A percentile compares a stretch with the other conserved stretches of the same genome.
These are phyloP conservation scores for Gracilaria caudata DNA, from an alignment of 23 red algal genomes.

Conservation along the genomic window DNA sequence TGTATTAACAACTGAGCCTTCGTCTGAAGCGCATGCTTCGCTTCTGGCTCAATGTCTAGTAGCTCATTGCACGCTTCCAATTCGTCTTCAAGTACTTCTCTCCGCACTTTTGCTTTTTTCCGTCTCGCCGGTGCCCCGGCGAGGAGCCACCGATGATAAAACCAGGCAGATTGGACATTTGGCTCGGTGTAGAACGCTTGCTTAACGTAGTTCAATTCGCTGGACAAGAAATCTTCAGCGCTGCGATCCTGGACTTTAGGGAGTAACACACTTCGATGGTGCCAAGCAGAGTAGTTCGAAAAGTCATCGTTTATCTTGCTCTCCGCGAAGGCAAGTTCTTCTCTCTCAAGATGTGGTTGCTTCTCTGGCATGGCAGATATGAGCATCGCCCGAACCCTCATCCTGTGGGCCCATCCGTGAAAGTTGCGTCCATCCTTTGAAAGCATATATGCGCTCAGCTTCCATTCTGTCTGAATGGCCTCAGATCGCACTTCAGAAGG, in stretches of 20 bases:
- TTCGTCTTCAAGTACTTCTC: constrained; percentile 32
- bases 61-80: constrained; percentile 57
- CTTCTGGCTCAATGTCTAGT: constrained; percentile 67
- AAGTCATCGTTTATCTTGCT: constrained; percentile 88
- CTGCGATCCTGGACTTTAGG: constrained; percentile 7
- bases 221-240: constrained; percentile 30
- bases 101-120: constrained; percentile 23
- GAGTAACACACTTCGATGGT: constrained; percentile 83
- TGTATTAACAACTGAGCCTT: constrained; percentile 59
- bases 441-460: constrained; percentile 73
- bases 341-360: background rate
- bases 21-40: constrained; percentile 60
- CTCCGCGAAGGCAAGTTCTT: constrained; percentile 64
- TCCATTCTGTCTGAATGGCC: constrained; percentile 56
- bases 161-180: constrained; percentile 91
- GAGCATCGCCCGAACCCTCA: constrained; percentile 55
- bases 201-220: constrained; percentile 83
- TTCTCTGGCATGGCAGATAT: constrained; percentile 13
- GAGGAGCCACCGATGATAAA: constrained; percentile 98
- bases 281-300: constrained; percentile 96
- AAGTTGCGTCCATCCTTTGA: constrained; percentile 91
- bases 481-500: background rate
- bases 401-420: constrained; percentile 92
- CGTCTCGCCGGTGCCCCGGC: constrained; percentile 60
- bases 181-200: constrained; percentile 97